A percentile compares a stretch with the other conserved stretches of the same genome.
phyloP scores from a whole-genome alignment of 176 grass and related monocot species.

The Chrysopogon serrulatus region DNA sequence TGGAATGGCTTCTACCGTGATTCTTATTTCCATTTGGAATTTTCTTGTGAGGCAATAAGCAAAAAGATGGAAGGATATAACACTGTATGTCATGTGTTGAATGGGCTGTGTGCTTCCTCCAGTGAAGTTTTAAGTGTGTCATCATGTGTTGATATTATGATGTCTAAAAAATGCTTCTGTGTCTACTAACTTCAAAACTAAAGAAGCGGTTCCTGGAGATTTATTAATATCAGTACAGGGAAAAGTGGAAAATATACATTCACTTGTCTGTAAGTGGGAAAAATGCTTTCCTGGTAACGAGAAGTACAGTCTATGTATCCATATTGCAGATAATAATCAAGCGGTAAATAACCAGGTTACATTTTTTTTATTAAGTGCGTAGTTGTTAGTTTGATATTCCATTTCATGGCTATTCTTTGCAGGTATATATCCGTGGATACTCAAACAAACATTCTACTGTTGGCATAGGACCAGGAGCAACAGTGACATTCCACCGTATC shows the following conservation, averaged over 20 bases:
- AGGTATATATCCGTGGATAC: constrained; percentile 70
- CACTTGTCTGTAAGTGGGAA: constrained; percentile 33
- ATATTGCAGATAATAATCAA: constrained; percentile 63
- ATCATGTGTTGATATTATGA: constrained; percentile 66
- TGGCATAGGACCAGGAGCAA: constrained; percentile 73
- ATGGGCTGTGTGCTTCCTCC: constrained; percentile 28
- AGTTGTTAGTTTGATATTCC: constrained; percentile 17
- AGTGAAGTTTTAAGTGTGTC: constrained; percentile 61
- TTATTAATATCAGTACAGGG: constrained; percentile 68
- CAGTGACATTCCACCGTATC: constrained; percentile 63
- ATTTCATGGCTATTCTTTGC: constrained; percentile 32
- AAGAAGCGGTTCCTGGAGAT: constrained; percentile 48
- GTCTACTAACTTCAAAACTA: constrained; percentile 31
- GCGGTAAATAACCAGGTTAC: constrained; percentile 50
- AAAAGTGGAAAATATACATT: constrained; percentile 65
- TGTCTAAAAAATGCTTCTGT: constrained; percentile 30
- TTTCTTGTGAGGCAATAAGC: constrained; percentile 26
- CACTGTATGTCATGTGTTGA: constrained; percentile 13
- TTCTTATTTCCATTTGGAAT: constrained; percentile 54
- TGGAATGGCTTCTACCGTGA: constrained; percentile 31
- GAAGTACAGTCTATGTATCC: constrained; percentile 56
- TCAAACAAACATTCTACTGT: constrained; percentile 50
- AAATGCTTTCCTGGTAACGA: constrained; percentile 26
- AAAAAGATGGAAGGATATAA: constrained; percentile 22
- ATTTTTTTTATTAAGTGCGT: constrained; percentile 26